These are phyloP conservation scores for Zarea fungicola DNA, from an alignment of 2,329 filamentous ascomycete species.

Conservation along the genomic window DNA sequence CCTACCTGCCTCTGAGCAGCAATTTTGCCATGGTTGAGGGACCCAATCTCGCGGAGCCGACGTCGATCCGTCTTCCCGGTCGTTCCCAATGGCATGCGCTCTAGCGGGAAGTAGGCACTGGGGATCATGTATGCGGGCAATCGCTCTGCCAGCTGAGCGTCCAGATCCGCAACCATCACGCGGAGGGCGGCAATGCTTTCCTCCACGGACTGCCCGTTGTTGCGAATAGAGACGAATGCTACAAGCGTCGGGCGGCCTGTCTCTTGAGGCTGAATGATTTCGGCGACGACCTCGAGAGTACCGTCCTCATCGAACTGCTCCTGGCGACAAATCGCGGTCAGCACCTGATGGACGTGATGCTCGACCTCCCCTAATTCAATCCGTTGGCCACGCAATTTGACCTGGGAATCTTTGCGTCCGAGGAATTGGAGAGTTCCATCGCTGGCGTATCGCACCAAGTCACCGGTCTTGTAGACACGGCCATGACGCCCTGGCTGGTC, in stretches of 20 bases:
- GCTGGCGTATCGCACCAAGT: constrained; percentile 20
- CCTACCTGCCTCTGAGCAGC: not conserved
- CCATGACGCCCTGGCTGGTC: constrained; percentile 15
- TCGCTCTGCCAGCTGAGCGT: constrained; percentile 13
- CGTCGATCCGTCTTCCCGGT: constrained; percentile 17
- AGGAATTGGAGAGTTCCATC: constrained; percentile 33
- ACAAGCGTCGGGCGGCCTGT: not conserved
- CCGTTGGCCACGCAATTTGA: constrained; percentile 49
- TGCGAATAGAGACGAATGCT: not conserved
- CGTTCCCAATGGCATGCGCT: constrained; percentile 12
- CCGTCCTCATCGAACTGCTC: not conserved
- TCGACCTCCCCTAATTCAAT: constrained; percentile 33
- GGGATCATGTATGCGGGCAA: constrained; percentile 16
- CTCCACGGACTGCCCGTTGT: not conserved
- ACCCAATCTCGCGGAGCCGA: constrained; percentile 5
- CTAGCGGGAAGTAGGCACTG: constrained; percentile 18
- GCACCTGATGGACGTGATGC: not conserved
- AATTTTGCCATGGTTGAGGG: not conserved
- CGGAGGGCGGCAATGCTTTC: not conserved
- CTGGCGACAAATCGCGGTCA: not conserved
- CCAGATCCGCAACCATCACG: constrained; percentile 21
- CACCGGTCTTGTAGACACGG: constrained; percentile 16
- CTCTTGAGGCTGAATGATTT: not conserved
- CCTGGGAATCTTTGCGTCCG: constrained; percentile 47
- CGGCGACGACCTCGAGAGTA: constrained; percentile 1